These are phyloP conservation scores for Blastobotrys ciferrii DNA, from an alignment of 1,139 yeast genomes.

Conservation along the genomic window DNA sequence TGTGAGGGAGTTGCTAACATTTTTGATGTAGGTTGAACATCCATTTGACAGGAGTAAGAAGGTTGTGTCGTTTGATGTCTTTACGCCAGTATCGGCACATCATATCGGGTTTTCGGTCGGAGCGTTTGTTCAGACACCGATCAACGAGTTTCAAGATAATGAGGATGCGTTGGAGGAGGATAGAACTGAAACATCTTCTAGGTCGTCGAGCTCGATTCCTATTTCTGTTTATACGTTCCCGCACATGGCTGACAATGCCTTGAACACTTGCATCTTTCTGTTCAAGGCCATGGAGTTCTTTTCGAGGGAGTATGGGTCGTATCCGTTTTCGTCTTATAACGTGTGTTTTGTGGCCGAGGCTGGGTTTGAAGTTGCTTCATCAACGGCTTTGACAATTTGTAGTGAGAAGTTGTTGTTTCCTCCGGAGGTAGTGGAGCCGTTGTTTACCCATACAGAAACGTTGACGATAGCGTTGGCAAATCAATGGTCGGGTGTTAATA, in stretches of 20 bases:
- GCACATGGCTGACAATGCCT: conserved; percentile 55
- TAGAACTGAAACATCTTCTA: conserved; percentile 29
- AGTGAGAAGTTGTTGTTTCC: conserved; percentile 70
- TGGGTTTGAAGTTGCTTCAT: conserved; percentile 50
- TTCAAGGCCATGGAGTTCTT: conserved; percentile 78
- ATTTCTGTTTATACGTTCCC: conserved; percentile 59
- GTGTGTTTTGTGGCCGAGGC: conserved; percentile 69
- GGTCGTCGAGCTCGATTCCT: conserved; percentile 35
- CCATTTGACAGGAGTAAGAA: conserved; percentile 69
- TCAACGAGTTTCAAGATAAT: conserved; percentile 44
- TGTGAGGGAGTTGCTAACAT: too few relatives aligned
- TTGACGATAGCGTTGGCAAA: conserved; percentile 70
- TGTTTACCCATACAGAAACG: conserved; percentile 65
- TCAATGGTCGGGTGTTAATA: conserved; percentile 94
- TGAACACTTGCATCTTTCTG: conserved; percentile 73
- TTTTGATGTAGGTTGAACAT: conserved; percentile 34
- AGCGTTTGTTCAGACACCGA: conserved; percentile 63
- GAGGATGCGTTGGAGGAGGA: conserved; percentile 41
- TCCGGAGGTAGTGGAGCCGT: conserved; percentile 74
- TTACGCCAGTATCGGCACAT: conserved; percentile 87
- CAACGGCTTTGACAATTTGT: conserved; percentile 74
- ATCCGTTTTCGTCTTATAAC: conserved; percentile 81
- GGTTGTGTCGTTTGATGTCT: conserved; percentile 72
- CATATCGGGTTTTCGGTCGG: conserved; percentile 98
- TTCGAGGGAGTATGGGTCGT: conserved; percentile 88